Percentiles rank a stretch among this genome's conserved stretches.
Evolutionary conservation across 331 rosid species (phyloP).

Genomic region (Pyrus hybrid): DNA sequence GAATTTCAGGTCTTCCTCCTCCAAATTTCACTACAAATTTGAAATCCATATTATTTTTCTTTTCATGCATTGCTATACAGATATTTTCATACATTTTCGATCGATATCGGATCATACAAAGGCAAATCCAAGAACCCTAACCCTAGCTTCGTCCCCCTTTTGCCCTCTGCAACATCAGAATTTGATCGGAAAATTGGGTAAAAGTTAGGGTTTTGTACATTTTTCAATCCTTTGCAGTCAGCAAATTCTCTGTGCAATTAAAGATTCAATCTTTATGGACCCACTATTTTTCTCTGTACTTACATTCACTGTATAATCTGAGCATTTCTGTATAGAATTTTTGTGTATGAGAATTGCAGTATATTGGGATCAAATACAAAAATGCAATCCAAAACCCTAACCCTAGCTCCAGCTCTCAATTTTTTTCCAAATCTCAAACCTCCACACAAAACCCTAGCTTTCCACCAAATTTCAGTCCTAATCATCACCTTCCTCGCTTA

Average conservation of each 20-base stretch:
- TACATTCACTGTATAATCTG: background rate
- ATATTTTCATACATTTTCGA: background rate
- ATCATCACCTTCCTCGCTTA: constrained; percentile 67
- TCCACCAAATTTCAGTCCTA: constrained; percentile 61
- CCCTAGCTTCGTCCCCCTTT: background rate
- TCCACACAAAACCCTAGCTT: constrained; percentile 68
- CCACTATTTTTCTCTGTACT: background rate
- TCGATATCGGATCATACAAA: background rate
- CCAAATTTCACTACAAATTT: background rate
- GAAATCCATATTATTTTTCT: background rate
- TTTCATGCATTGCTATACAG: too few species aligned
- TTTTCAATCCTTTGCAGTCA: background rate
- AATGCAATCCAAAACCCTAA: constrained; percentile 15
- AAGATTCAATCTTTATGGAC: background rate
- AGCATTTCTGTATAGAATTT: background rate
- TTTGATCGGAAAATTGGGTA: background rate
- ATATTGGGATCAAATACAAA: background rate
- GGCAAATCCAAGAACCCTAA: background rate
- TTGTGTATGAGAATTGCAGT: background rate
- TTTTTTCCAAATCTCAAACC: constrained; percentile 63
- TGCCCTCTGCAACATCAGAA: background rate
- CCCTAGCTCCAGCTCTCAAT: constrained; percentile 27
- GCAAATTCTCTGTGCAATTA: background rate
- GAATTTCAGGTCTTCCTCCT: background rate
- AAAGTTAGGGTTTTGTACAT: background rate